Percentiles rank a stretch among this genome's conserved stretches.
These are phyloP conservation scores for Pleurotus ostreatus DNA, from an alignment of 768 basidiomycete genomes.

Conservation along the genomic window DNA sequence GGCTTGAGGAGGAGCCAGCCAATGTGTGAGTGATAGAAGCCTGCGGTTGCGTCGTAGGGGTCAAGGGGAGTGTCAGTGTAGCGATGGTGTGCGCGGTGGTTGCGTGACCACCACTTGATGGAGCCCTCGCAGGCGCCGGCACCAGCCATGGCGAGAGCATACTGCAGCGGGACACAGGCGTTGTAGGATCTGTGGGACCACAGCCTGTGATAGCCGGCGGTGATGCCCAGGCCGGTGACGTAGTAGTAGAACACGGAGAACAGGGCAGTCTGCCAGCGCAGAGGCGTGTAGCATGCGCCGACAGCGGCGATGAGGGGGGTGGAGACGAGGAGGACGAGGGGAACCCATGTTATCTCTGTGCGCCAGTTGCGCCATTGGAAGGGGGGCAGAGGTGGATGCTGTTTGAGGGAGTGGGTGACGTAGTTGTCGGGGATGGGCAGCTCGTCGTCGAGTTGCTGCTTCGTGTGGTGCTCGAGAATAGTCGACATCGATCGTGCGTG, in stretches of 20 bases:
- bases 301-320: conserved; percentile 70
- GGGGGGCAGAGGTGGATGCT: conserved; percentile 63
- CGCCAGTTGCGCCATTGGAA: conserved; percentile 53
- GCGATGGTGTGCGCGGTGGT: conserved; percentile 94
- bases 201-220: conserved; percentile 92
- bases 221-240: conserved; percentile 67
- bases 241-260: conserved; percentile 36
- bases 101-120: conserved; percentile 97
- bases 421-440: conserved; percentile 72
- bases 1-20: conserved; percentile 94
- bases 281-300: conserved; percentile 62
- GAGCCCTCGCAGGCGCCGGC: conserved; percentile 94
- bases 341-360: conserved; percentile 73
- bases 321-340: conserved; percentile 63
- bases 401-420: conserved; percentile 68
- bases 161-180: conserved; percentile 81
- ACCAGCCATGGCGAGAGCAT: conserved; percentile 76
- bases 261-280: conserved; percentile 71
- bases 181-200: conserved; percentile 97
- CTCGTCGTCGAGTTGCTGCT: no score
- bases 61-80: conserved; percentile 97
- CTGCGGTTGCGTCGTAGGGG: conserved; percentile 89
- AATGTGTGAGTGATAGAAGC: conserved; percentile 80
- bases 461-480: no score
- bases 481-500: no score